Conservation (phyloP, 2,329 filamentous ascomycete genomes). For the Gaeumannomyces sp. region DNA sequence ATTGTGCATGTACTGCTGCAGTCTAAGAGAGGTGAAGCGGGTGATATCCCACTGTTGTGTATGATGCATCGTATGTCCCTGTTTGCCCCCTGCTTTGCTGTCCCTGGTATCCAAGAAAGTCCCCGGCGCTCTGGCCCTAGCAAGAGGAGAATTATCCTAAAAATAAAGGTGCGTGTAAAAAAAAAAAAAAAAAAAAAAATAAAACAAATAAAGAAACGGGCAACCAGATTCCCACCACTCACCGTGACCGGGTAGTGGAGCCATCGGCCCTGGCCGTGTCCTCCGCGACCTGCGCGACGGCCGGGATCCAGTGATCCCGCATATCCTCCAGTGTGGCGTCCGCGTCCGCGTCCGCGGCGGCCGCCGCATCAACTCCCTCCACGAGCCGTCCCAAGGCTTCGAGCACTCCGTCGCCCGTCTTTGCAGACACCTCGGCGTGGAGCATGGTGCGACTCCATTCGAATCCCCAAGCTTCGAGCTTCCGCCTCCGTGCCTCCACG, state of each 20-base stretch:
- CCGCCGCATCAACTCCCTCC: neutral
- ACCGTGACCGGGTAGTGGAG: neutral
- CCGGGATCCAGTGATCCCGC: constrained; percentile 8
- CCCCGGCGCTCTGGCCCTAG: neutral
- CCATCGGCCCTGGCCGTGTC: neutral
- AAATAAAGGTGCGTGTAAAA: neutral
- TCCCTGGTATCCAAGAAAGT: neutral
- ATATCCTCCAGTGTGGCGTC: constrained; percentile 3
- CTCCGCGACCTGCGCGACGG: constrained; percentile 4
- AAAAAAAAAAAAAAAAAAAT: neutral
- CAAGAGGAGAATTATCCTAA: neutral
- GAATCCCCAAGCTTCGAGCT: neutral
- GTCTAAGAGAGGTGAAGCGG: neutral
- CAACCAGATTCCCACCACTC: neutral
- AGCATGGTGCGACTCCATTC: constrained; percentile 5
- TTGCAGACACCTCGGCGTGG: constrained; percentile 6
- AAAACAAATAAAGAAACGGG: neutral
- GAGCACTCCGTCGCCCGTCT: constrained; percentile 1
- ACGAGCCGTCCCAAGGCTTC: neutral
- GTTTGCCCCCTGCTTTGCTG: neutral
- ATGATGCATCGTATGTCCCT: neutral
- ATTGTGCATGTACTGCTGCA: neutral
- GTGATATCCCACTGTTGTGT: neutral
- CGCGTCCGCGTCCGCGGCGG: neutral
- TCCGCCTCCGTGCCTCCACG: neutral